phyloP scores from a whole-genome alignment of 371 early-diverging fungal species.

The Furculomyces boomerangus region DNA sequence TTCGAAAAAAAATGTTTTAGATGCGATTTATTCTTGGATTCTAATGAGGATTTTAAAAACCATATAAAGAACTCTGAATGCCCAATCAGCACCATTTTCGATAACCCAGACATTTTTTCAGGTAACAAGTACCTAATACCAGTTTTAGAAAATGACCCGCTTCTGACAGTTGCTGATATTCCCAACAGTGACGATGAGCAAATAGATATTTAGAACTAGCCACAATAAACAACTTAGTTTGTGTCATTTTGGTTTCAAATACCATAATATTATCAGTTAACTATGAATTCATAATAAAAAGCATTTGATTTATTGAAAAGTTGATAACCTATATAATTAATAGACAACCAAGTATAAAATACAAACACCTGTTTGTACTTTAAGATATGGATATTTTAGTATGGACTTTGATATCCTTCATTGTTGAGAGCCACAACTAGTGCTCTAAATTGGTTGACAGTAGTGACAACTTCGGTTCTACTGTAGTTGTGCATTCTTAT shows the following conservation, averaged over 20 bases:
- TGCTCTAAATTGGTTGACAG: conserved; percentile 9
- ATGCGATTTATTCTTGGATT: conserved; percentile 35
- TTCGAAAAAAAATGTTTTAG: conserved; percentile 46
- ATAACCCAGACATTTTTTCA: conserved; percentile 41
- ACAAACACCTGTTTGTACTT: too few species aligned
- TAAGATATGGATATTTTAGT: too few species aligned
- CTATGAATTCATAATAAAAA: too few species aligned
- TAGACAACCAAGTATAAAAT: too few species aligned
- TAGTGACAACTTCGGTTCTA: conserved; percentile 6
- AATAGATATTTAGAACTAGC: too few species aligned
- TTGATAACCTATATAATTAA: too few species aligned
- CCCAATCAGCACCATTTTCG: conserved; percentile 25
- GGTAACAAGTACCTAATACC: conserved; percentile 66
- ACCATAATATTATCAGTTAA: too few species aligned
- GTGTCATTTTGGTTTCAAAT: too few species aligned
- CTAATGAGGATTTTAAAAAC: conserved; percentile 21
- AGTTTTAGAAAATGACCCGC: conserved; percentile 68
- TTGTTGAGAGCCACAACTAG: conserved; percentile 20
- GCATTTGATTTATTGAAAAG: too few species aligned
- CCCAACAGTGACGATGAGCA: not conserved
- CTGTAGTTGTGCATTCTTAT: conserved; percentile 20
- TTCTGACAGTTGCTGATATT: conserved; percentile 24
- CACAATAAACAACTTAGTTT: too few species aligned
- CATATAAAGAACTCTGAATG: conserved; percentile 37
- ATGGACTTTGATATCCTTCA: conserved; percentile 20